phyloP scores from a whole-genome alignment of 176 grass and related monocot genomes.

The Eragrostis curvula region DNA sequence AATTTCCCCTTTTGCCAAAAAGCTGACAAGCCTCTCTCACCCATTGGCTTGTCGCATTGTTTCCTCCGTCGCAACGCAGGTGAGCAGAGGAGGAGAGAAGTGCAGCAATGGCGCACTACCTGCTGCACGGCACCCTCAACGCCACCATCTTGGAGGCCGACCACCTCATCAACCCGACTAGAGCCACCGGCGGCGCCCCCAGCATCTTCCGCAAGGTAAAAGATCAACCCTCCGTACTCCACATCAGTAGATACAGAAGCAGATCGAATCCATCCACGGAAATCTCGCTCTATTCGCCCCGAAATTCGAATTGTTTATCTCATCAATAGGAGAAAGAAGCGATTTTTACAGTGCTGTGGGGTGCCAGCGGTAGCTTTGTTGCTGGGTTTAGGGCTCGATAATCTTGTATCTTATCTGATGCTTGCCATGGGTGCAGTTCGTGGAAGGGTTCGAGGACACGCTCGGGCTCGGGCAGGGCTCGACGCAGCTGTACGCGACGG shows the following conservation, averaged over 20 bases:
- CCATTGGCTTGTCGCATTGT: not conserved
- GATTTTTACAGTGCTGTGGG: not conserved
- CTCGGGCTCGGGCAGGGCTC: conserved; percentile 74
- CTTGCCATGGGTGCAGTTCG: conserved; percentile 45
- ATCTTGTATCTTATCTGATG: not conserved
- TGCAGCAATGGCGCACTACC: conserved; percentile 58
- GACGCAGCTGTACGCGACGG: conserved; percentile 80
- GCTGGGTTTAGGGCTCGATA: not conserved
- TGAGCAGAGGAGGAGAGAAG: not conserved
- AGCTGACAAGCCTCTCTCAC: not conserved
- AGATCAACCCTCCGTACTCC: not conserved
- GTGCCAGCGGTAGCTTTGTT: not conserved
- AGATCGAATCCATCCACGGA: conserved; percentile 11
- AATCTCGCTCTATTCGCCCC: not conserved
- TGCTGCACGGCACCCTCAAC: conserved; percentile 76
- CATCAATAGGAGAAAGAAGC: no score
- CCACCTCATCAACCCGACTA: conserved; percentile 47
- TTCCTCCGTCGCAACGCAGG: not conserved
- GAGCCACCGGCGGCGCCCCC: conserved; percentile 51
- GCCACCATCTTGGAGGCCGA: conserved; percentile 68
- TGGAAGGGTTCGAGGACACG: conserved; percentile 77
- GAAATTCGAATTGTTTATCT: not conserved
- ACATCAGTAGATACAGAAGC: not conserved
- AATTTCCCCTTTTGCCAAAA: not conserved
- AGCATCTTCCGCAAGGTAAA: conserved; percentile 71